A percentile compares a stretch with the other conserved stretches of the same genome.
These are phyloP conservation scores for Crucibulum laeve DNA, from an alignment of 768 basidiomycete genomes.

Conservation along the genomic window DNA sequence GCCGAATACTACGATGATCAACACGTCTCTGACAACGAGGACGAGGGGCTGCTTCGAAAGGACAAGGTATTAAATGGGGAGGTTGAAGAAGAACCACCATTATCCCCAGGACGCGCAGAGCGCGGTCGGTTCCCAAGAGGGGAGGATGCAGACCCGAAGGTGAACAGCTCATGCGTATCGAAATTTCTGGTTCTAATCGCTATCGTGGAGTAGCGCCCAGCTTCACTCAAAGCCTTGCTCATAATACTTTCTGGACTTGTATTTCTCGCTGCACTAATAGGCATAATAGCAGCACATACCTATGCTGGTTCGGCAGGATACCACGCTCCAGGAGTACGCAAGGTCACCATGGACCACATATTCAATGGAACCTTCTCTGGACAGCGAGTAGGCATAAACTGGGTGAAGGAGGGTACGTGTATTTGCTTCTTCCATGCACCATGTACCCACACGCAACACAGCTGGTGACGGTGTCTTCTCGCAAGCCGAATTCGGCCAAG, in stretches of 20 bases:
- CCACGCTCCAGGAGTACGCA: conserved; percentile 49
- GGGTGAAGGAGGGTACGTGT: conserved; percentile 87
- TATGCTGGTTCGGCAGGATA: conserved; percentile 57
- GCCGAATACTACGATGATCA: too few relatives aligned
- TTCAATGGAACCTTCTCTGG: conserved; percentile 86
- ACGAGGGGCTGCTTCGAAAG: too few relatives aligned
- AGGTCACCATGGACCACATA: conserved; percentile 83
- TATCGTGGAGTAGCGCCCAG: conserved; percentile 18
- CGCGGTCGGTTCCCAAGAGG: too few relatives aligned
- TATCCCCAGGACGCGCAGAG: too few relatives aligned
- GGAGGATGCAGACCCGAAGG: too few relatives aligned
- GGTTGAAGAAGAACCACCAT: too few relatives aligned
- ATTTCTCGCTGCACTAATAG: conserved; percentile 60
- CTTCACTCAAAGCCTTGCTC: conserved; percentile 58
- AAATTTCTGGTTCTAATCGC: too few relatives aligned
- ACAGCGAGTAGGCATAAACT: conserved; percentile 49
- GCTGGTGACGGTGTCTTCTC: conserved; percentile 96
- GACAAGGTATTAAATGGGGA: too few relatives aligned
- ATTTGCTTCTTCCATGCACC: background rate
- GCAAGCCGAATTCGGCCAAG: conserved; percentile 50
- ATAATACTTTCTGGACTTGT: conserved; percentile 59
- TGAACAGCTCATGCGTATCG: too few relatives aligned
- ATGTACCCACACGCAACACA: conserved; percentile 21
- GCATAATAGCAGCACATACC: conserved; percentile 69
- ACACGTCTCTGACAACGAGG: too few relatives aligned